Conservation (phyloP, 148 eudicot genomes). For the Camellia lanceoleosa region DNA sequence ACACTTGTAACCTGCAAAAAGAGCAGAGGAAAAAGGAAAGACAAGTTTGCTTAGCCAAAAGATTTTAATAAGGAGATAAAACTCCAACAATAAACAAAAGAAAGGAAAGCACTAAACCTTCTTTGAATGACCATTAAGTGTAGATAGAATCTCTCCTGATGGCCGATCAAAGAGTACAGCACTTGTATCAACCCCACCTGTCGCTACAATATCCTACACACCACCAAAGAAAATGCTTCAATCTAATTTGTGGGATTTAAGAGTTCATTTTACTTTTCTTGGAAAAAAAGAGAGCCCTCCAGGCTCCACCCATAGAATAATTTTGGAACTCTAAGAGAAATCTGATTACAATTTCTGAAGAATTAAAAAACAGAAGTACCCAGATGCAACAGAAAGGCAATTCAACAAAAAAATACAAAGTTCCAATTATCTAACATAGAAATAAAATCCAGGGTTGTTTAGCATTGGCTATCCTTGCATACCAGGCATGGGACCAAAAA, state of each 20-base stretch:
- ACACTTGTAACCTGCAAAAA: conserved; percentile 69
- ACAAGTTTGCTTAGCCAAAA: background rate
- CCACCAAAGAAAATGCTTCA: conserved; percentile 17
- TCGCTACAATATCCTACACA: conserved; percentile 72
- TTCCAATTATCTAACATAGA: background rate
- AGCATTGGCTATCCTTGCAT: background rate
- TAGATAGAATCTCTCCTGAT: conserved; percentile 77
- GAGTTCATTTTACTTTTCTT: background rate
- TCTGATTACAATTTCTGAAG: background rate
- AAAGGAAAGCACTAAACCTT: conserved; percentile 43
- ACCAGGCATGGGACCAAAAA: background rate
- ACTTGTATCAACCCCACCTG: conserved; percentile 86
- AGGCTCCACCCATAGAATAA: background rate
- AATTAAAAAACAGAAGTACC: background rate
- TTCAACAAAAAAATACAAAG: background rate
- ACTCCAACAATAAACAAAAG: conserved; percentile 6
- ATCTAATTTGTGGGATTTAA: background rate
- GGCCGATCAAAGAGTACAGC: conserved; percentile 77
- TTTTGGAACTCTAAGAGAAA: background rate
- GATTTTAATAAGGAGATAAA: conserved; percentile 4
- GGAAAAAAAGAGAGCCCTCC: background rate
- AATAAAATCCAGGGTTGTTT: background rate
- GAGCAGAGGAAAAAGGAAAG: background rate
- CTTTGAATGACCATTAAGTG: conserved; percentile 95
- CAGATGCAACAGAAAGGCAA: background rate